These are phyloP conservation scores for Annulohypoxylon bovei DNA, from an alignment of 495 filamentous ascomycete genomes.

Conservation along the genomic window DNA sequence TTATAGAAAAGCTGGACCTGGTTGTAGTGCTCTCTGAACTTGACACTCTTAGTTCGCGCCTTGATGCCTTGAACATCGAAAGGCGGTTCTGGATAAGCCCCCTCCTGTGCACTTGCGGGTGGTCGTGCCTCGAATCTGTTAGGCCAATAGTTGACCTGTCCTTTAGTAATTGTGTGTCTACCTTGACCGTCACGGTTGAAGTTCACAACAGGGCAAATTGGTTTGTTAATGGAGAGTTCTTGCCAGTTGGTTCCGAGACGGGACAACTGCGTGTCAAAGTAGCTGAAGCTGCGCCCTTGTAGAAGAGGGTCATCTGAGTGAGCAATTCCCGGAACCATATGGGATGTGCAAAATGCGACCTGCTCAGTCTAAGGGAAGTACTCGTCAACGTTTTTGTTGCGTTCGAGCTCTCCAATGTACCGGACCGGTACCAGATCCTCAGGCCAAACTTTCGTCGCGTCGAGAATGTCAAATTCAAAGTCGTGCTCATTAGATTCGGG, in stretches of 20 bases:
- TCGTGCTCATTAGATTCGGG: slow-evolving; percentile 76
- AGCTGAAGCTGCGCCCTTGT: slow-evolving; percentile 87
- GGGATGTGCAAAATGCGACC: slow-evolving; percentile 85
- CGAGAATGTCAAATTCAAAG: slow-evolving; percentile 91
- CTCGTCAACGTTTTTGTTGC: slow-evolving; percentile 86
- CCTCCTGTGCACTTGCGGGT: slow-evolving; percentile 66
- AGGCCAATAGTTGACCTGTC: slow-evolving; percentile 89
- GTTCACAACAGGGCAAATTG: slow-evolving; percentile 81
- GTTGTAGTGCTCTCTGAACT: slow-evolving; percentile 83
- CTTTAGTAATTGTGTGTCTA: slow-evolving; percentile 64
- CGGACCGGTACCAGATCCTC: slow-evolving; percentile 82
- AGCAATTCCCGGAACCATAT: slow-evolving; percentile 87
- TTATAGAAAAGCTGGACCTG: slow-evolving; percentile 84
- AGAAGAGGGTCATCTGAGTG: slow-evolving; percentile 87
- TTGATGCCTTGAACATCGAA: slow-evolving; percentile 75
- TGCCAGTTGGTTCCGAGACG: slow-evolving; percentile 87
- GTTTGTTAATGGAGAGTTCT: slow-evolving; percentile 85
- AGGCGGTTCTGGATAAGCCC: slow-evolving; percentile 75
- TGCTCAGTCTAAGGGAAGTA: slow-evolving; percentile 89
- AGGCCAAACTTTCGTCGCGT: slow-evolving; percentile 93
- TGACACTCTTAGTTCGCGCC: slow-evolving; percentile 72
- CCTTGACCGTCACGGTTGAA: slow-evolving; percentile 79
- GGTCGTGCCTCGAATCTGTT: slow-evolving; percentile 76
- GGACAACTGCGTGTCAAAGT: slow-evolving; percentile 85
- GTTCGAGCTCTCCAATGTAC: slow-evolving; percentile 82